Base-by-base conservation (phyloP, 192 early-diverging fungal genomes). In the Blastocladiella britannica region DNA sequence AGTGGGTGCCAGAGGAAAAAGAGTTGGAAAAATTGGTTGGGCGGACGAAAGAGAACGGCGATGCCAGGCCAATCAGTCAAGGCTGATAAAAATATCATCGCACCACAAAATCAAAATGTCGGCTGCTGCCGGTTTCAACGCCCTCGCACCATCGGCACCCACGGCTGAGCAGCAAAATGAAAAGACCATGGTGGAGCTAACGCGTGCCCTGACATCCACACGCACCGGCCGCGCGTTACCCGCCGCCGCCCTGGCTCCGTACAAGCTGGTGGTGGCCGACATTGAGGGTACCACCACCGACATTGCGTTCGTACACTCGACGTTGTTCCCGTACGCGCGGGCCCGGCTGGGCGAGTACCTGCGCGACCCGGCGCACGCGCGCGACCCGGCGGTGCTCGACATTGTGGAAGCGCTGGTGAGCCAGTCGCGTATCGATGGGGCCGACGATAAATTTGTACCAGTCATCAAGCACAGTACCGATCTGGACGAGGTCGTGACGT, bases 211-310 rank as follows among this genome's bases (percentile, higher is more conserved):
- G n/a, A n/a, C n/a, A n/a, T n/a, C n/a, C n/a, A n/a, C n/a, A n/a
- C n/a, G n/a, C n/a, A n/a, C n/a, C n/a, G n/a, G n/a, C n/a, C n/a
- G n/a, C n/a, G n/a, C n/a, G n/a, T n/a, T n/a, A n/a, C n/a, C n/a
- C n/a, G n/a, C n/a, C n/a, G n/a, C n/a, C n/a, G n/a, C n/a, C n/a
- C 18, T 61, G 43, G 57, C 31, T 4, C 66, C 74, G 0, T 85
- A 80, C 58, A 64, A 70, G 51, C 69, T 62, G 24, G 75, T 84
- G 27, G 58, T 93, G 53, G 69, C 88, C n/a, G 90, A 93, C 63
- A 85, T 93, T 61, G 90, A 95, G 67, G 91, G 94, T 20, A 98
- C 94, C 1, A 96, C 89, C 5, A 93, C 90, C 1, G 89, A 92
- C 20, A 93, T 98, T 28, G 79, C 88, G 25, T 98, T 95, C 76